A percentile compares a stretch with the other conserved stretches of the same genome.
These are phyloP conservation scores for Asterella californica DNA, from an alignment of 225 moss, liverwort and hornwort genomes.

Conservation along the genomic window DNA sequence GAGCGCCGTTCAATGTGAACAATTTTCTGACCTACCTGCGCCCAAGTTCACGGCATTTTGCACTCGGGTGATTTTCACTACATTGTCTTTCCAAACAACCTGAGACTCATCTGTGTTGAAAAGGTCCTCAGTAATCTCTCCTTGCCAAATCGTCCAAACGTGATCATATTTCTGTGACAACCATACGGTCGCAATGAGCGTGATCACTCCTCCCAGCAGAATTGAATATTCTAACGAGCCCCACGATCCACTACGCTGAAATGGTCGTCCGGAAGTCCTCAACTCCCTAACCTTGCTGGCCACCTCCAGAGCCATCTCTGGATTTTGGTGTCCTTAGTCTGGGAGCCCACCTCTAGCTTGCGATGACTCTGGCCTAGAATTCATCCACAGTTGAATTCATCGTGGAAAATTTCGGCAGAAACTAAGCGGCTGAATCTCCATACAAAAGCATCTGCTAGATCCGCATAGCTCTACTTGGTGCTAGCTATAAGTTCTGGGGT, in stretches of 20 bases:
- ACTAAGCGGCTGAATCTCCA: no score
- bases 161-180: constrained; percentile 19
- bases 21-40: constrained; percentile 27
- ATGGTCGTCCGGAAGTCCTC: not conserved
- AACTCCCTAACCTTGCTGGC: not conserved
- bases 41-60: constrained; percentile 23
- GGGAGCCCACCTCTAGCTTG: not conserved
- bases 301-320: not conserved
- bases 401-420: no score
- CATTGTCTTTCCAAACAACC: not conserved
- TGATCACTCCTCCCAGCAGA: constrained; percentile 7
- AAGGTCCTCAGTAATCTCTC: not conserved
- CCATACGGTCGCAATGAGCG: constrained; percentile 12
- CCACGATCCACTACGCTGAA: constrained; percentile 12
- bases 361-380: no score
- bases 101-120: not conserved
- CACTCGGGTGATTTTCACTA: constrained; percentile 29
- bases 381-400: no score
- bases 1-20: no score
- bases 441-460: no score
- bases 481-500: no score
- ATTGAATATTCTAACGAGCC: constrained; percentile 3
- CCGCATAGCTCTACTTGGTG: no score
- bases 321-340: not conserved
- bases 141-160: constrained; percentile 4